Conservation (phyloP, 768 basidiomycete species). For the Pisolithus albus region DNA sequence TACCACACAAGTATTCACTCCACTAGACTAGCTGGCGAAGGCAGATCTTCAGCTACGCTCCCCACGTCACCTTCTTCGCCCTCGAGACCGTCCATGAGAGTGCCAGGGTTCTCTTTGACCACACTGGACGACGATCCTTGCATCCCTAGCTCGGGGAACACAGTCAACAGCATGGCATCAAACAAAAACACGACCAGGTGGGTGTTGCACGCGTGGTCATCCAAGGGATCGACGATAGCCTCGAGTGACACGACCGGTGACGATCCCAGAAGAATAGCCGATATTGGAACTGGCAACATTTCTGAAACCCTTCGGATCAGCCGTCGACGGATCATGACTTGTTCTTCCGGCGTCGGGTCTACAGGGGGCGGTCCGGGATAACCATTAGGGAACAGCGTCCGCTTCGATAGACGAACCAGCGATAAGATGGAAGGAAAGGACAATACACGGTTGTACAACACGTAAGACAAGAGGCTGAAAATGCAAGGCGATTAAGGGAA, state of each 20-base stretch:
- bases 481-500: slow-evolving; percentile 6
- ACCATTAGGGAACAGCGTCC: slow-evolving; percentile 81
- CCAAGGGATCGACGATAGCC: slow-evolving; percentile 54
- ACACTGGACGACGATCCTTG: not conserved
- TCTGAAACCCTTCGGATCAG: slow-evolving; percentile 35
- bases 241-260: slow-evolving; percentile 43
- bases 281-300: slow-evolving; percentile 30
- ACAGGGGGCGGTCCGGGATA: slow-evolving; percentile 69
- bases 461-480: slow-evolving; percentile 58
- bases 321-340: slow-evolving; percentile 43
- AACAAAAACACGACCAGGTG: slow-evolving; percentile 71
- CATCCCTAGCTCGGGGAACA: slow-evolving; percentile 75
- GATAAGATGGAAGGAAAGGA: slow-evolving; percentile 47
- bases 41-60: not conserved
- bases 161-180: slow-evolving; percentile 58
- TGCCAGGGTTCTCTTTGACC: not conserved
- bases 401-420: slow-evolving; percentile 51
- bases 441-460: slow-evolving; percentile 51
- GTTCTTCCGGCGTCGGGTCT: slow-evolving; percentile 76
- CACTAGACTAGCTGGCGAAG: not conserved
- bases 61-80: not conserved
- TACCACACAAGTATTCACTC: not conserved
- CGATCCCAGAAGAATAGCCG: slow-evolving; percentile 51
- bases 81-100: not conserved
- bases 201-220: slow-evolving; percentile 62